phyloP scores from a whole-genome alignment of 2,329 filamentous ascomycete genomes.

The Verruconis gallopava region DNA sequence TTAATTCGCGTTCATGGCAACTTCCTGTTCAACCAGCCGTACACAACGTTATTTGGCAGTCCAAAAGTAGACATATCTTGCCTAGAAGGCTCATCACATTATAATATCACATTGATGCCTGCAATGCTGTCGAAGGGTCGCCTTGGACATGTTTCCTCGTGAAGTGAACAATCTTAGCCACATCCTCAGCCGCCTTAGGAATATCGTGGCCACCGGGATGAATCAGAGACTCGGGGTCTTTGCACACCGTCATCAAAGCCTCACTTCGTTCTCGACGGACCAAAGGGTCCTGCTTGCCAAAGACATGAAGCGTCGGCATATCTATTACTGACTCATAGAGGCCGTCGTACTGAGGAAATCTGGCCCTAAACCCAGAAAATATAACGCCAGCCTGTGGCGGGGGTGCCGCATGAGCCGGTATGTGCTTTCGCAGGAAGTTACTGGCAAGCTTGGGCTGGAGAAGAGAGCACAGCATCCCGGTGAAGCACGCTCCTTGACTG shows the following conservation, averaged over 20 bases:
- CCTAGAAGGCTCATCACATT: too few relatives aligned
- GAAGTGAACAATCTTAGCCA: background rate
- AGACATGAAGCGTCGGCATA: background rate
- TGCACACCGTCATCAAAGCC: background rate
- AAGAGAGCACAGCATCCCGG: background rate
- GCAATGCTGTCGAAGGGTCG: background rate
- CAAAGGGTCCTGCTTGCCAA: background rate
- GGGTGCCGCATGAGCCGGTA: background rate
- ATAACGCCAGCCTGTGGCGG: background rate
- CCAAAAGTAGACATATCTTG: too few relatives aligned
- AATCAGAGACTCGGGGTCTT: background rate
- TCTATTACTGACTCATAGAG: background rate
- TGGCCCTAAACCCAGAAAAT: background rate
- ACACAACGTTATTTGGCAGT: too few relatives aligned
- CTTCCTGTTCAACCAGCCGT: too few relatives aligned
- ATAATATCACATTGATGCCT: background rate
- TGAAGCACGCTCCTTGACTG: background rate
- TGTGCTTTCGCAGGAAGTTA: background rate
- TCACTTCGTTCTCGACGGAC: background rate
- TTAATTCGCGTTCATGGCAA: too few relatives aligned
- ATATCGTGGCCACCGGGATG: background rate
- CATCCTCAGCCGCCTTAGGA: background rate
- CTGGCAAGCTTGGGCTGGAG: background rate
- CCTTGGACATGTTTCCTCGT: background rate
- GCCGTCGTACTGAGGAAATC: background rate